Conservation (phyloP, 2,329 filamentous ascomycete genomes). For the Fusarium begoniae region DNA sequence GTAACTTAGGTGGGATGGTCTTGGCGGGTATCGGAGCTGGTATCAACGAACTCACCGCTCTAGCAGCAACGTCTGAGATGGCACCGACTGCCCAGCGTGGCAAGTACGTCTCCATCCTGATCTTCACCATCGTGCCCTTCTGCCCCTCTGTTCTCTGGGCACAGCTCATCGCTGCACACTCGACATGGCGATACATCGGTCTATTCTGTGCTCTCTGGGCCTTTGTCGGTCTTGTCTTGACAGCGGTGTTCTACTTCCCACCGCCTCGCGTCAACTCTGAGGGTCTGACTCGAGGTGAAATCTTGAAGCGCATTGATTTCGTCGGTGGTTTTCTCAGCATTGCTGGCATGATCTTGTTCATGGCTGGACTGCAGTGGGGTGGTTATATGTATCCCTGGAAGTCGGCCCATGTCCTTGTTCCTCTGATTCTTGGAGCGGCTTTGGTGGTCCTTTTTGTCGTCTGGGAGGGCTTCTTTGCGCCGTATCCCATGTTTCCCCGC, state of each 20-base stretch:
- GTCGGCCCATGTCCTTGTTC: not conserved
- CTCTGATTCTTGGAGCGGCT: not conserved
- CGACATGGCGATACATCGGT: not conserved
- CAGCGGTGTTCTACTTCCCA: not conserved
- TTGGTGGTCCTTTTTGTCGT: not conserved
- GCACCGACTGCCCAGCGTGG: not conserved
- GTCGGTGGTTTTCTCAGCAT: not conserved
- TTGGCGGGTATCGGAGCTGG: not conserved
- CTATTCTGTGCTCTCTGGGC: not conserved
- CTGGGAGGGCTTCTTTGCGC: not conserved
- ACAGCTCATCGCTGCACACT: not conserved
- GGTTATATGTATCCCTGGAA: not conserved
- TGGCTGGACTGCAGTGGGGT: not conserved
- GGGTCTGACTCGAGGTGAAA: accelerated
- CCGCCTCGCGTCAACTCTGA: not conserved
- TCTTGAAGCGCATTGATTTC: not conserved
- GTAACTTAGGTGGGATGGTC: not conserved
- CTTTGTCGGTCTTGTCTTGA: not conserved
- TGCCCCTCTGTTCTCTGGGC: not conserved
- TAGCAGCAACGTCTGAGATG: not conserved
- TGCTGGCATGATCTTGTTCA: not conserved
- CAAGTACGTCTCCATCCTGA: not conserved
- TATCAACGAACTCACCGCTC: not conserved
- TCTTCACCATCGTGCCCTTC: not conserved
- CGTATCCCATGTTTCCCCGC: not conserved